Conservation (phyloP, 2,329 filamentous ascomycete genomes). For the Dendrostoma leiphaemia region DNA sequence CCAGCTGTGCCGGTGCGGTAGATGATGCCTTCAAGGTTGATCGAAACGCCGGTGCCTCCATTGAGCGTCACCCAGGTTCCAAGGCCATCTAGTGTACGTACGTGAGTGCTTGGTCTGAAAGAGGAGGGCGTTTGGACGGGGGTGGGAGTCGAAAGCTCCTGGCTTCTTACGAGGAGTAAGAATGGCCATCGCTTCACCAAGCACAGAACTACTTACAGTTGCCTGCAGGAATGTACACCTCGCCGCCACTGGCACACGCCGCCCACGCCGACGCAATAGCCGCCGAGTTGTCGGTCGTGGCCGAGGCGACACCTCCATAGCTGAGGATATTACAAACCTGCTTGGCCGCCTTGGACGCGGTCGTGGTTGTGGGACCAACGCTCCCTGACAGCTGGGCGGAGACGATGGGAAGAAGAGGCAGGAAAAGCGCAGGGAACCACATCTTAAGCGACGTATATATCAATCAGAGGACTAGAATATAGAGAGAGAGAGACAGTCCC, state of each 20-base stretch:
- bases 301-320: slow-evolving; percentile 46
- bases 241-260: slow-evolving; percentile 46
- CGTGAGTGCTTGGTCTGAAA: too few relatives aligned
- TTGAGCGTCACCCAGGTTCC: slow-evolving; percentile 43
- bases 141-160: too few relatives aligned
- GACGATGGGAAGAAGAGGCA: neutral
- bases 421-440: neutral
- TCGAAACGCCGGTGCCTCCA: slow-evolving; percentile 42
- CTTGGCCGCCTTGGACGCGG: slow-evolving; percentile 26
- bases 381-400: slow-evolving; percentile 8
- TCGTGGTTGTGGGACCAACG: slow-evolving; percentile 26
- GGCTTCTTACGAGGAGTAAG: too few relatives aligned
- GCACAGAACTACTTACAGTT: too few relatives aligned
- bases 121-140: too few relatives aligned
- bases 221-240: slow-evolving; percentile 45
- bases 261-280: slow-evolving; percentile 27
- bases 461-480: neutral
- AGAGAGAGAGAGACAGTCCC: neutral
- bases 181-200: too few relatives aligned
- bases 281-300: slow-evolving; percentile 39
- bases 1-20: slow-evolving; percentile 25
- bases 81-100: too few relatives aligned
- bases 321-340: slow-evolving; percentile 46
- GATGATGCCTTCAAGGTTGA: slow-evolving; percentile 44
- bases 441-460: neutral